Base-by-base conservation (phyloP, 1,139 yeast genomes). In the Pichia terricola region DNA sequence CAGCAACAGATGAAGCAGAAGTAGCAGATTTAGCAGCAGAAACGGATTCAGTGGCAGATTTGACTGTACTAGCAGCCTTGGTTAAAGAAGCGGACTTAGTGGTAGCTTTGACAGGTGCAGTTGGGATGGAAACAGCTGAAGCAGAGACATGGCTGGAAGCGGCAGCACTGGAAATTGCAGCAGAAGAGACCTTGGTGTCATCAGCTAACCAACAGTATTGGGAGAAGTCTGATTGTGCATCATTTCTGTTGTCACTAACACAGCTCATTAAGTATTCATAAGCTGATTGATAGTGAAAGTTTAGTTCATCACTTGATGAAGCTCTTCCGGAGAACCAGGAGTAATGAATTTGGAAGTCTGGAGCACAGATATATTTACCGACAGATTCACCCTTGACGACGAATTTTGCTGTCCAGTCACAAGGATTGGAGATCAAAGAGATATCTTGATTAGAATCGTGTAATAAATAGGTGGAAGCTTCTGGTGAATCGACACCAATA, bases 211-310 rank as follows among this genome's bases (percentile, higher is more conserved):
- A 34, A 43, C 57, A 57, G 46, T 54, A 62, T 4, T 55, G 53
- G 5, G 65, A 57, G 35, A 60, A 54, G 45, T 59, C 62, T 8
- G 59, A 55, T 46, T 57, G 55, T 2, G 63, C 56, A 37, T 58
- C 52, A 25, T 54, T 52, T 34, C 55, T 50, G 38, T 59, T 60
- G 39, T 61, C 63, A 33, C 47, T 40, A 42, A 40, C 46, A 50
- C 66, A 62, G 28, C 59, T 57, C 16, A 58, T 47, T 26, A 41
- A 40, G 45, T 62, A 55, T 40, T 59, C 63, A 37, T 53, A 53
- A 7, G 54, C 49, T 6, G 44, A 31, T 8, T 45, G 26, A 40
- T 59, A 60, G 3, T 35, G 26, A 59, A 63, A 56, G 5, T 38
- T 22, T 2, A 45, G 37, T 22, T 47, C 42, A 25, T 45, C 41